Evolutionary conservation across 2,329 filamentous ascomycete species (phyloP).

Genomic region (Rutstroemia sydowiana): DNA sequence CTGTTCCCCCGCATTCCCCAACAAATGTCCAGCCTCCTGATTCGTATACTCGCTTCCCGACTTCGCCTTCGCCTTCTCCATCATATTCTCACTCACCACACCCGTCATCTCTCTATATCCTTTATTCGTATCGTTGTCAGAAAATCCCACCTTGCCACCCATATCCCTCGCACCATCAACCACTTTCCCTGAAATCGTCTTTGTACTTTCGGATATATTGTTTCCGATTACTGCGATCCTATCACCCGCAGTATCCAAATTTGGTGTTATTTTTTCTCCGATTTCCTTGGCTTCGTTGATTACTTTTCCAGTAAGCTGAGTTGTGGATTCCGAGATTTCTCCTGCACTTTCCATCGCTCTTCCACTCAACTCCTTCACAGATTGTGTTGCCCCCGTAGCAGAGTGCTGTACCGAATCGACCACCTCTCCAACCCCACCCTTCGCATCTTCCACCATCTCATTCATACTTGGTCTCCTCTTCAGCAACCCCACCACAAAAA

Average conservation of each 20-base stretch:
- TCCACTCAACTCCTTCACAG: slow-evolving; percentile 18
- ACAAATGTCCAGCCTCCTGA: not conserved
- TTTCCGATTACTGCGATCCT: not conserved
- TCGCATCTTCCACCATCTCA: slow-evolving; percentile 29
- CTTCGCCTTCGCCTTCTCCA: slow-evolving; percentile 10
- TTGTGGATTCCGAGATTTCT: not conserved
- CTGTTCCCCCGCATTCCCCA: slow-evolving; percentile 9
- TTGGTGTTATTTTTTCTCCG: not conserved
- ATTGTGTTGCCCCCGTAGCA: no score
- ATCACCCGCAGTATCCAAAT: not conserved
- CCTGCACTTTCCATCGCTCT: slow-evolving; percentile 7
- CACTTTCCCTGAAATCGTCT: not conserved
- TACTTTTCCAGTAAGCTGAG: no score
- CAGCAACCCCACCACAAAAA: slow-evolving; percentile 47
- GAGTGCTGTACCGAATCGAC: slow-evolving; percentile 16
- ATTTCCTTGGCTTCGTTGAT: not conserved
- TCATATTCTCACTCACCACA: slow-evolving; percentile 13
- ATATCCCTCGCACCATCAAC: not conserved
- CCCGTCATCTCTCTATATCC: not conserved
- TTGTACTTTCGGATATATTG: not conserved
- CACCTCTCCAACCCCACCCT: slow-evolving; percentile 10
- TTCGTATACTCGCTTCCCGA: not conserved
- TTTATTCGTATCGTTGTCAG: not conserved
- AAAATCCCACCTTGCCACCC: not conserved
- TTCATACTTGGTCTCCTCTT: slow-evolving; percentile 37